Conservation (phyloP, 225 moss, liverwort and hornwort genomes). For the Sphagnum contortum region DNA sequence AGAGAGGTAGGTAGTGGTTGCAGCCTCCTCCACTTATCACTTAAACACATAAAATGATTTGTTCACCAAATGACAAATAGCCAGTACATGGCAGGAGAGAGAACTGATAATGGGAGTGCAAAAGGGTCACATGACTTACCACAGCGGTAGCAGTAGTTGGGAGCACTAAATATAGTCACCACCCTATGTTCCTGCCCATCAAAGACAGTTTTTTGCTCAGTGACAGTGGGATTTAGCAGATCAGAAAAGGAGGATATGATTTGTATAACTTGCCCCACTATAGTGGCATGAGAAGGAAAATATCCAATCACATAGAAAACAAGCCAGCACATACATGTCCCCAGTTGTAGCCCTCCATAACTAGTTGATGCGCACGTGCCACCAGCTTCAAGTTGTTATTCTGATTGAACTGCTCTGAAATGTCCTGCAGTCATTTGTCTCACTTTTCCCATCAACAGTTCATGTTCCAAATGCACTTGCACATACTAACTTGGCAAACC, state of each 20-base stretch:
- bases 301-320: neutral
- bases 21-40: too few species aligned
- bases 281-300: too few species aligned
- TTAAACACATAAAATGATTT: too few species aligned
- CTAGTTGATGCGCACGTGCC: conserved; percentile 6
- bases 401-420: conserved; percentile 8
- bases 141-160: conserved; percentile 9
- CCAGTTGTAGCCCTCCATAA: conserved; percentile 8
- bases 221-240: neutral
- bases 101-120: neutral
- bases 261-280: too few species aligned
- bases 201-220: neutral
- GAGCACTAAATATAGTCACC: conserved; percentile 8
- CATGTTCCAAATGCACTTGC: neutral
- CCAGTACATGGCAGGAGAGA: neutral
- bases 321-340: conserved; percentile 1
- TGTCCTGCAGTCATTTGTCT: neutral
- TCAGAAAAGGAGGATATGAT: too few species aligned
- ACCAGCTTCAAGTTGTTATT: conserved; percentile 9
- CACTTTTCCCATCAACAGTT: neutral
- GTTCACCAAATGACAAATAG: too few species aligned
- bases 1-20: too few species aligned
- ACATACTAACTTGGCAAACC: too few species aligned
- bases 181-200: conserved; percentile 7
- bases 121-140: neutral